Evolutionary conservation across 2,329 filamentous ascomycete genomes (phyloP), one percentile per base, ranked within the genome.

Genomic region (Neofusicoccum laricinum): DNA sequence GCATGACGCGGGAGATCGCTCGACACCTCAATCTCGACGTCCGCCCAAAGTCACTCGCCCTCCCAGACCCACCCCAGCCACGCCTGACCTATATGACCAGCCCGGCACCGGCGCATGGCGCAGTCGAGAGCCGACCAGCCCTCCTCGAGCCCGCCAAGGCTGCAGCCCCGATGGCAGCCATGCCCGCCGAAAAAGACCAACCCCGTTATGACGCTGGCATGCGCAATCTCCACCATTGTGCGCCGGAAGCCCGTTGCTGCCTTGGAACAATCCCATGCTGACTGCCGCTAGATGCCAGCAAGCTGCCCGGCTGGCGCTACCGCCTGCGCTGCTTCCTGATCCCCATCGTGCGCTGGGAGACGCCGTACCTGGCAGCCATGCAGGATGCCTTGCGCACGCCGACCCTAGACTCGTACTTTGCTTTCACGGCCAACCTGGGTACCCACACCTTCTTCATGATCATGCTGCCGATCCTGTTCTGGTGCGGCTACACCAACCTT

Each of bases 371-470:
- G 17, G 94, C 94, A 64, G 89, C 86, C 80, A 81, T 97, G 73
- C 95, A 99, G 83, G 85, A 89, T 69, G 87, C 83, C 75, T 78
- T 94, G 75, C 90, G 94, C 72, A 90, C 91, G 19, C 92, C 92
- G 0, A 85, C 90, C 8, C 88, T 98, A 72, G 95, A 99, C 78
- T 92, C 92, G 67, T 99, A 97, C 81, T 99, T 99, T 78, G 94
- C 95, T 58, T 92, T 96, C 69, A 96, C 93, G 0, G 95, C 95
- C 68, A 99, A 98, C 77, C 86, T 98, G 63, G 92, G 95, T 69
- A 99, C 95, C 0, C 95, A 99, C 79, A 99, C 95, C 0, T 98
- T 97, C 81, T 99, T 97, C 83, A 98, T 98, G 93, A 85, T 97
- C 69, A 90, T 92, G 65, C 81, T 99, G 72, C 95, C 95, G 5